Evolutionary conservation across 2,329 filamentous ascomycete genomes (phyloP).

Genomic region (Aspergillus glaucus): DNA sequence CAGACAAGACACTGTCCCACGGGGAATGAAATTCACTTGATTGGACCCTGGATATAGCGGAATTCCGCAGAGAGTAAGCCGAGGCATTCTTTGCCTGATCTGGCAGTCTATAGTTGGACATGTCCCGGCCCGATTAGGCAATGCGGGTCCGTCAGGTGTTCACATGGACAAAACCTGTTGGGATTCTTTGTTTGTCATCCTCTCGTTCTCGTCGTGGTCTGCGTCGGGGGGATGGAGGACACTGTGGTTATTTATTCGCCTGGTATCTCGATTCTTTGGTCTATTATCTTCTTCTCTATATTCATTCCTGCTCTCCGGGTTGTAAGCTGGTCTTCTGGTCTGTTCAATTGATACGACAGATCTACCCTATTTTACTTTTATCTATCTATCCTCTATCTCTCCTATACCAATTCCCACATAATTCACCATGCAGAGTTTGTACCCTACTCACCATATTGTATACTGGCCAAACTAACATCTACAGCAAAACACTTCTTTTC

Average conservation of each 20-base stretch:
- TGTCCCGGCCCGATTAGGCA: neutral
- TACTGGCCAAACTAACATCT: slow-evolving; percentile 5
- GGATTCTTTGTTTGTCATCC: neutral
- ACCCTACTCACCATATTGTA: slow-evolving; percentile 1
- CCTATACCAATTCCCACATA: neutral
- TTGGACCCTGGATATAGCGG: neutral
- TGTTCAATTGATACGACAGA: neutral
- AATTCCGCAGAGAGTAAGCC: neutral
- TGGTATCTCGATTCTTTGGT: neutral
- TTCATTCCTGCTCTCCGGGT: neutral
- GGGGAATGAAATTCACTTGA: too few relatives aligned
- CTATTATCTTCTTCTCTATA: neutral
- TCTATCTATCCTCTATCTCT: neutral
- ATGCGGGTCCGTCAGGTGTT: neutral
- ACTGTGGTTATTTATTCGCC: neutral
- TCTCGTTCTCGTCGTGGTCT: neutral
- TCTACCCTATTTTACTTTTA: neutral
- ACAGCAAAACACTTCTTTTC: slow-evolving; percentile 78
- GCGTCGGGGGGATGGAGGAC: neutral
- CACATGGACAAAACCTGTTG: slow-evolving; percentile 1
- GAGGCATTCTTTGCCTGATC: neutral
- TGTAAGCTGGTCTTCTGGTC: neutral
- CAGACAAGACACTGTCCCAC: neutral
- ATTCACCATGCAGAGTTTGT: slow-evolving; percentile 33
- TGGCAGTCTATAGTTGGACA: neutral